Base-by-base conservation (phyloP, 352 stramenopile genomes). In the Aphanomyces invadans region DNA sequence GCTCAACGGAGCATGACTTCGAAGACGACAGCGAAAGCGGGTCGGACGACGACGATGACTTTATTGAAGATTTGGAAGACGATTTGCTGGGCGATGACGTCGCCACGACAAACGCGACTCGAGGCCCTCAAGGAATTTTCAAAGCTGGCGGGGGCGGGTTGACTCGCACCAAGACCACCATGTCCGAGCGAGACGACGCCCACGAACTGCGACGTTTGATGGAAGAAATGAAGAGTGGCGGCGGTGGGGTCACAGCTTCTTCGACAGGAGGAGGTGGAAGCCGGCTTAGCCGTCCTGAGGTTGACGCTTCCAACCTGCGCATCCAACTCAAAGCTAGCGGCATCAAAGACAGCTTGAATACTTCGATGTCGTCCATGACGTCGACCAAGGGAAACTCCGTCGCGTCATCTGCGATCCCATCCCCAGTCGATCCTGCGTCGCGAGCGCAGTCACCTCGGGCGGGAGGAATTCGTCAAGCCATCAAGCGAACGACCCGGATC, bases 141-240 rank as follows among this genome's bases (percentile, higher is more conserved):
- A 75, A 76, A 7, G 90, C 85, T 70, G 84, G 80, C 66, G 80
- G 81, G 62, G 81, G 80, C 62, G 84, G 81, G 65, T 69, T 91
- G 17, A 90, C 90, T 53, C 84, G 82, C 9, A 87, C 82, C n/a
- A 87, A 80, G 28, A 79, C 87, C 57, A 81, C 81, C 19, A 66
- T 90, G 53, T 73, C 73, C 4, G 83, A 93, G 70, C 81, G 85
- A 12, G 85, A 93, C 54, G 85, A 93, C 64, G 81, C 79, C n/a
- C 80, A 86, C 3, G 81, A 93, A 42, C 65, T 93, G 39, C 78
- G 82, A 36, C 78, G 80, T 2, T 74, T 93, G 23, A 90, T 89
- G 80, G 75, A 85, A 36, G 83, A 91, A 32, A 92, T 93, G 85
- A 86, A 90, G 31, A 80, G 90, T 67, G 80, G 83, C 48, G 74